These are phyloP conservation scores for Epichloe gansuensis DNA, from an alignment of 2,329 filamentous ascomycete genomes.

Conservation along the genomic window DNA sequence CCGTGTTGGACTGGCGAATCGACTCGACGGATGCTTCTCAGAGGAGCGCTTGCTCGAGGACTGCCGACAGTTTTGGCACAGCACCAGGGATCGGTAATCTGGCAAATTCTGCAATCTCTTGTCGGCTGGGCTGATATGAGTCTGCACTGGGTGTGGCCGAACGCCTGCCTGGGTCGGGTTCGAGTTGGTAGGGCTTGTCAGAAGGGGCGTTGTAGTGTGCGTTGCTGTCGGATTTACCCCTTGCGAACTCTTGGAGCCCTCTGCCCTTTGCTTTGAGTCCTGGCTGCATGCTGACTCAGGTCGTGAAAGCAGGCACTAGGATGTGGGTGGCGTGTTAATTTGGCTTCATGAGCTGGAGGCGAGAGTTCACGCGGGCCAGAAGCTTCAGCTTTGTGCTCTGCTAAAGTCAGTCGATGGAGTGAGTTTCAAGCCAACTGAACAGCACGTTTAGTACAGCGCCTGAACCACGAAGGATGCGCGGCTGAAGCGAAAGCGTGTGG, in stretches of 20 bases:
- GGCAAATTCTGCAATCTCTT: conserved; percentile 21
- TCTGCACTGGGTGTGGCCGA: conserved; percentile 9
- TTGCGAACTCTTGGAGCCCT: conserved; percentile 21
- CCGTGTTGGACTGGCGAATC: conserved; percentile 10
- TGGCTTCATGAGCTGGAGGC: neutral
- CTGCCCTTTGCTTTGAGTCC: conserved; percentile 20
- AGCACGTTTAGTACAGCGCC: neutral
- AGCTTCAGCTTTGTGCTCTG: neutral
- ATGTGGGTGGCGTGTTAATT: neutral
- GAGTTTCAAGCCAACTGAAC: too few relatives aligned
- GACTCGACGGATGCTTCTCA: conserved; percentile 11
- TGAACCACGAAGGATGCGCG: neutral
- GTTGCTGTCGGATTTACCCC: conserved; percentile 14
- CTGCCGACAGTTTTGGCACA: conserved; percentile 8
- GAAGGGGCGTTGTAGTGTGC: conserved; percentile 11
- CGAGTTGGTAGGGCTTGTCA: conserved; percentile 8
- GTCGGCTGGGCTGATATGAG: conserved; percentile 13
- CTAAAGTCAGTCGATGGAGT: too few relatives aligned
- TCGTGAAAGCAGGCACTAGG: neutral
- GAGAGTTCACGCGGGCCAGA: neutral
- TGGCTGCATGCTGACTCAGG: conserved; percentile 16
- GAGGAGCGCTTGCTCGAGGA: conserved; percentile 1
- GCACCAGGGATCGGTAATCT: conserved; percentile 24
- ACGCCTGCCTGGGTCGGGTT: conserved; percentile 9
- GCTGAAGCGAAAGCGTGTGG: neutral